phyloP scores from a whole-genome alignment of 1,139 yeast species.

The Nakaseomyces nivariensis region DNA sequence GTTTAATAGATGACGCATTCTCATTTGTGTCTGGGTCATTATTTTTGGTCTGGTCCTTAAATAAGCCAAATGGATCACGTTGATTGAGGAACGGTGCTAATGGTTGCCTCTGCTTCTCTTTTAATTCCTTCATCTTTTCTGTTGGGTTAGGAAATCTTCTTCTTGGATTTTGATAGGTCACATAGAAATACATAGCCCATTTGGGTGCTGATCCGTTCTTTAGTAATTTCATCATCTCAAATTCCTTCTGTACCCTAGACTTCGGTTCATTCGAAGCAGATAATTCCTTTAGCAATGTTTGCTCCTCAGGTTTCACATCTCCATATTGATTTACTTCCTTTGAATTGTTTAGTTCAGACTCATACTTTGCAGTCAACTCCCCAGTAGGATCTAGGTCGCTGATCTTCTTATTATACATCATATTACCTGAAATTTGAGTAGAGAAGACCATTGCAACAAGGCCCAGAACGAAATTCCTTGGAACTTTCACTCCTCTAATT shows the following conservation, averaged over 20 bases:
- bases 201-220: slow-evolving; percentile 28
- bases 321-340: background rate
- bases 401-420: slow-evolving; percentile 24
- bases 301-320: background rate
- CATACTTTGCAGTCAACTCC: slow-evolving; percentile 3
- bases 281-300: background rate
- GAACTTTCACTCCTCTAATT: slow-evolving; percentile 30
- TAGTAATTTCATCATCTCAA: slow-evolving; percentile 30
- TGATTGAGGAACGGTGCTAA: slow-evolving; percentile 23
- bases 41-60: slow-evolving; percentile 19
- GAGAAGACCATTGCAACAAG: slow-evolving; percentile 27
- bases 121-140: slow-evolving; percentile 23
- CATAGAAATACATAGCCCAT: slow-evolving; percentile 32
- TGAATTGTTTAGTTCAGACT: slow-evolving; percentile 10
- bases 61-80: slow-evolving; percentile 31
- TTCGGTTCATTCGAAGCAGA: background rate
- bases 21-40: background rate
- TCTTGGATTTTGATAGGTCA: slow-evolving; percentile 31
- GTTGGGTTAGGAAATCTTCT: slow-evolving; percentile 33
- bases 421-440: slow-evolving; percentile 26
- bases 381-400: slow-evolving; percentile 20
- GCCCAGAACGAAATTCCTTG: slow-evolving; percentile 29
- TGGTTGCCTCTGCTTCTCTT: slow-evolving; percentile 10
- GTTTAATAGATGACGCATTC: background rate
- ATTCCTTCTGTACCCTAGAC: slow-evolving; percentile 24